Evolutionary conservation across 192 early-diverging fungal genomes (phyloP).

Genomic region (Diversispora eburnea): DNA sequence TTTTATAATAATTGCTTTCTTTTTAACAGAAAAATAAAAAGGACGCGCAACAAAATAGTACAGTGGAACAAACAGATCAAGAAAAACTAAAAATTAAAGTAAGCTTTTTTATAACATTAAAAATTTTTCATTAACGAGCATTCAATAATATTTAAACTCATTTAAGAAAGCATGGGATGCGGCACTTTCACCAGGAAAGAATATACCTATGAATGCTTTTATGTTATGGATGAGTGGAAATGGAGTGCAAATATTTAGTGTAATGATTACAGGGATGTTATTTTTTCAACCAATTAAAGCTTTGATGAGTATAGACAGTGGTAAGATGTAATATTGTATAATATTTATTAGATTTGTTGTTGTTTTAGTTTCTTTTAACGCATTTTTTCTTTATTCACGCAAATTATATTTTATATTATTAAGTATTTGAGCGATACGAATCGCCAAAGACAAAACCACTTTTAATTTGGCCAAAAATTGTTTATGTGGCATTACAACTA

Average conservation of each 20-base stretch:
- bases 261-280: conserved; percentile 95
- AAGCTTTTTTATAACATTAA: not conserved
- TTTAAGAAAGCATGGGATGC: conserved; percentile 94
- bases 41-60: not conserved
- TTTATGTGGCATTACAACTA: conserved; percentile 80
- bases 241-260: conserved; percentile 90
- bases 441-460: conserved; percentile 51
- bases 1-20: not conserved
- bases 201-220: conserved; percentile 94
- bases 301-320: conserved; percentile 64
- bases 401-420: not conserved
- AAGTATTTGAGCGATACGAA: conserved; percentile 78
- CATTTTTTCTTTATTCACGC: not conserved
- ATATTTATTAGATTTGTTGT: no score
- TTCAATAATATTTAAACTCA: not conserved
- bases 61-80: conserved; percentile 14
- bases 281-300: conserved; percentile 81
- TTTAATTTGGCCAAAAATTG: conserved; percentile 74
- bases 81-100: conserved; percentile 25
- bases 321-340: conserved; percentile 37
- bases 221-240: conserved; percentile 99
- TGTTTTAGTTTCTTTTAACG: not conserved
- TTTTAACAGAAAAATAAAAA: conserved; percentile 25
- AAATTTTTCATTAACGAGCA: not conserved
- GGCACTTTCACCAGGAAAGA: conserved; percentile 83